Conservation (phyloP, 1,139 yeast species). For the Candida smagusa region DNA sequence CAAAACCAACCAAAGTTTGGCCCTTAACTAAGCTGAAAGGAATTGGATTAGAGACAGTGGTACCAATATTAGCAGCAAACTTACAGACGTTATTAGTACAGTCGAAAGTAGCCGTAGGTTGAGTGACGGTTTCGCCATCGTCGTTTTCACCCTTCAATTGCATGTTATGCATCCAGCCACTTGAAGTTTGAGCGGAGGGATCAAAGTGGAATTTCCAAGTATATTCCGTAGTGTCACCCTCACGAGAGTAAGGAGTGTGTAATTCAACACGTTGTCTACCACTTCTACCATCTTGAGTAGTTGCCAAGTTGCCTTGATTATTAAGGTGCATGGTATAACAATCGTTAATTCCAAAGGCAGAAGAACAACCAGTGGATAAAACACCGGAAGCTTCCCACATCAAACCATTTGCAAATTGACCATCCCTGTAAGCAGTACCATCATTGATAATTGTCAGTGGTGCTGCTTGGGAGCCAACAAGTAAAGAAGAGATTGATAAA, state of each 20-base stretch:
- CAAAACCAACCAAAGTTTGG: not conserved
- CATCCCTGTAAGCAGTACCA: not conserved
- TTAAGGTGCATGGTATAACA: not conserved
- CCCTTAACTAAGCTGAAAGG: not conserved
- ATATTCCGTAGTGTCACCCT: not conserved
- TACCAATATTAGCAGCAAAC: not conserved
- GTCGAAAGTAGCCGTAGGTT: not conserved
- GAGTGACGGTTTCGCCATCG: not conserved
- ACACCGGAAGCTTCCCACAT: not conserved
- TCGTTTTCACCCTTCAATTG: not conserved
- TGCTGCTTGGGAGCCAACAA: not conserved
- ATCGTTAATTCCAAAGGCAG: not conserved
- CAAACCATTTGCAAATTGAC: not conserved
- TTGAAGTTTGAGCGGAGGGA: not conserved
- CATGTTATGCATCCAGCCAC: slow-evolving; percentile 1
- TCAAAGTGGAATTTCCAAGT: not conserved
- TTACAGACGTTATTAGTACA: not conserved
- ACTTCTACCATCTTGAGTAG: not conserved
- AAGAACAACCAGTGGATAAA: not conserved
- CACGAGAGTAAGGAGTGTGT: slow-evolving; percentile 1
- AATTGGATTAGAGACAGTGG: not conserved
- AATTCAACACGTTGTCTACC: slow-evolving; percentile 1
- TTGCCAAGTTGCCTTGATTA: not conserved
- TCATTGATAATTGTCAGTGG: not conserved
- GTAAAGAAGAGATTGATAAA: not conserved